Evolutionary conservation across 2,329 filamentous ascomycete species (phyloP).

Genomic region (Xylaria sp.): DNA sequence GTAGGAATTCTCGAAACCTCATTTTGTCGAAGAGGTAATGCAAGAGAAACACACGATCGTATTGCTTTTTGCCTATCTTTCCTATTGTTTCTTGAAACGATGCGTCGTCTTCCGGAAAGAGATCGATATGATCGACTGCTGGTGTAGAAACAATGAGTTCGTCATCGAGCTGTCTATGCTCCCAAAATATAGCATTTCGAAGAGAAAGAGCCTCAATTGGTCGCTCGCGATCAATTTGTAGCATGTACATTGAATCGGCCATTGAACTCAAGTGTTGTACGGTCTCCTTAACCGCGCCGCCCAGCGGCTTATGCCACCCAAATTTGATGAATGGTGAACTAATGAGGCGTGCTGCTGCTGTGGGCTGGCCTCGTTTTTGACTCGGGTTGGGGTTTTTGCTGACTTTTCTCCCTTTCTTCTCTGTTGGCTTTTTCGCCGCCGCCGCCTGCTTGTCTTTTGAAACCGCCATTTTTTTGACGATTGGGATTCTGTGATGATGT

Average conservation of each 20-base stretch:
- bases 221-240: slow-evolving; percentile 29
- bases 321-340: slow-evolving; percentile 28
- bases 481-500: background rate
- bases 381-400: background rate
- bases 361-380: slow-evolving; percentile 24
- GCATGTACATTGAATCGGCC: slow-evolving; percentile 31
- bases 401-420: background rate
- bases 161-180: slow-evolving; percentile 30
- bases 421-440: background rate
- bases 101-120: slow-evolving; percentile 25
- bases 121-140: slow-evolving; percentile 25
- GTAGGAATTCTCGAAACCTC: slow-evolving; percentile 30
- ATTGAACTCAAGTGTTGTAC: slow-evolving; percentile 16
- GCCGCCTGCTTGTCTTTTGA: background rate
- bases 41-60: background rate
- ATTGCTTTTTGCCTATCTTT: slow-evolving; percentile 8
- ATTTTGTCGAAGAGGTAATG: slow-evolving; percentile 34
- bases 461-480: slow-evolving; percentile 6
- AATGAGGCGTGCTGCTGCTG: slow-evolving; percentile 31
- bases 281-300: slow-evolving; percentile 18
- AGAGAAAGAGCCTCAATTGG: slow-evolving; percentile 27
- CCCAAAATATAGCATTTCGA: slow-evolving; percentile 36
- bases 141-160: slow-evolving; percentile 32
- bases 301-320: slow-evolving; percentile 34
- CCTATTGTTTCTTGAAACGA: slow-evolving; percentile 10